Percentiles rank a stretch among this genome's conserved stretches.
Evolutionary conservation across 176 grass and related monocot species (phyloP).

Genomic region (Echinochloa phyllopogon): DNA sequence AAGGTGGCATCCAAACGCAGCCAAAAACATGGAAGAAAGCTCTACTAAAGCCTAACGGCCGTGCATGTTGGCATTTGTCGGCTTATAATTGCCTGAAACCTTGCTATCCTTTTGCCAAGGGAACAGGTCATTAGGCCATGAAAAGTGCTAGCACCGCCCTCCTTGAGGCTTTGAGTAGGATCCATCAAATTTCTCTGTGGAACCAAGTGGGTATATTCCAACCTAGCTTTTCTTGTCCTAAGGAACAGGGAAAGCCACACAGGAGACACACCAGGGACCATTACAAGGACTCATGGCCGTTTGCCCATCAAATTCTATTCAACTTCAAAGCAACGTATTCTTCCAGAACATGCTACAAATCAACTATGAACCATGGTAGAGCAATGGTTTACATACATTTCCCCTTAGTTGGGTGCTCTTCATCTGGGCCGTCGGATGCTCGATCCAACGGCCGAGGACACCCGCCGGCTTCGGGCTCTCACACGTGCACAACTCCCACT

Average conservation of each 20-base stretch:
- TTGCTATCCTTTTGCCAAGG: conserved; percentile 35
- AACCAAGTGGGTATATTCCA: conserved; percentile 26
- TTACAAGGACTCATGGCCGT: conserved; percentile 7
- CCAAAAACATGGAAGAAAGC: conserved; percentile 38
- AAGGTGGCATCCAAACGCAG: conserved; percentile 29
- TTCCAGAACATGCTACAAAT: neutral
- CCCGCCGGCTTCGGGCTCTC: neutral
- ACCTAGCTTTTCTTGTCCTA: conserved; percentile 25
- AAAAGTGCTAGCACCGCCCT: conserved; percentile 33
- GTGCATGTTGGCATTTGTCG: conserved; percentile 33
- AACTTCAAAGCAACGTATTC: neutral
- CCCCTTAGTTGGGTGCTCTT: neutral
- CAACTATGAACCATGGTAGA: no score
- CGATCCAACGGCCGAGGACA: neutral
- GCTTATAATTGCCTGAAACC: conserved; percentile 42
- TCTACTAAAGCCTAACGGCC: conserved; percentile 3
- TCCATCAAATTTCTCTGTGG: conserved; percentile 16
- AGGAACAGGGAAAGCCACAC: conserved; percentile 22
- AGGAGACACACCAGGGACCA: conserved; percentile 38
- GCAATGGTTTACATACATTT: no score
- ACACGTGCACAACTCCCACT: neutral
- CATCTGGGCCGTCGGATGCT: neutral
- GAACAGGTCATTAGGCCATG: conserved; percentile 28
- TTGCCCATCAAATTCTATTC: neutral
- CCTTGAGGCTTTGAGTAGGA: conserved; percentile 6